Evolutionary conservation across 2,329 filamentous ascomycete species (phyloP), one percentile per base, ranked within the genome.

Genomic region (Diaporthe sp.): DNA sequence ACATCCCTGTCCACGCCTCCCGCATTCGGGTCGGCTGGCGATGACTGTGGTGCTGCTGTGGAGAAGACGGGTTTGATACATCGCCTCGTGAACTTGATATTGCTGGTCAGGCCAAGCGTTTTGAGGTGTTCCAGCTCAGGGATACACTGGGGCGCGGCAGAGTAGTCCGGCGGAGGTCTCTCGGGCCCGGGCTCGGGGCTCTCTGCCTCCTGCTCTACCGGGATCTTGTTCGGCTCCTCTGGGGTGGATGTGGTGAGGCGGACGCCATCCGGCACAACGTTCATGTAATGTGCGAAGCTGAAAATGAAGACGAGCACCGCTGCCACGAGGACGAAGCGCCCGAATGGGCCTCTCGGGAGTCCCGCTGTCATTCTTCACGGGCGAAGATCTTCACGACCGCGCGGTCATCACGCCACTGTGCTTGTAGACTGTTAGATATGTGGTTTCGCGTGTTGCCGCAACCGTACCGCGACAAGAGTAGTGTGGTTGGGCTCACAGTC

Each of bases 21-120:
- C 10, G 64, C 45, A 67, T 67, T 52, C 8, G 64, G 64, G 22
- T 67, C 64, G 30, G 64, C 64, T 7, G 64, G 64, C 4, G 64
- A 67, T 28, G 64, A 67, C 45, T 67, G 64, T 7, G 64, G 64
- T 2, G 64, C 64, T 12, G 22, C 13, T 28, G 64, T 38, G 4
- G 69, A 55, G 19, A 58, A 61, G 8, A 68, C 40, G 54, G 73
- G 73, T 45, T 55, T 72, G 22, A 75, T 75, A 71, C 73, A 75
- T 2, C 73, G 54, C 58, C 54, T 75, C 40, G 60, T 52, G 60
- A 68, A 72, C 40, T 57, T 72, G 52, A 75, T 75, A n/a, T 67
- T 68, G 40, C 38, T 54, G 54, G 60, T 72, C 13, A 75, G 69
- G 19, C 33, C 57, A 42, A 74, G 58, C 19, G 28, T 38, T 17